These are phyloP conservation scores for Ogataea paradorogensis DNA, from an alignment of 805 yeast species.

Conservation along the genomic window DNA sequence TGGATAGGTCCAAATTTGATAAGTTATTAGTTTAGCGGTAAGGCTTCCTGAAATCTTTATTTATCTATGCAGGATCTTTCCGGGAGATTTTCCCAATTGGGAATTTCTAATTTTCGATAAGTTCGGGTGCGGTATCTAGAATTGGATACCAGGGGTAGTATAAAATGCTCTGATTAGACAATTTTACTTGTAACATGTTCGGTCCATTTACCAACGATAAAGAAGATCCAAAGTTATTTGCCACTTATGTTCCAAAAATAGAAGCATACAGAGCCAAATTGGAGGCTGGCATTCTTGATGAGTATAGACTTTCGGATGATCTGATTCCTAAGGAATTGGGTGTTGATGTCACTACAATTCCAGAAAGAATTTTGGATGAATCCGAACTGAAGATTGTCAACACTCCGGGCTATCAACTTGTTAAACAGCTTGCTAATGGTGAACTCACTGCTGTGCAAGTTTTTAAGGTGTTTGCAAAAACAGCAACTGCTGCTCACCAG, in stretches of 20 bases:
- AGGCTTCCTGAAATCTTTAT: no score
- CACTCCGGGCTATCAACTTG: constrained; percentile 34
- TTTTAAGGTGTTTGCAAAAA: constrained; percentile 44
- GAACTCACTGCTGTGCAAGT: constrained; percentile 41
- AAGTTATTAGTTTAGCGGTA: not conserved
- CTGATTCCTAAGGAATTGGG: constrained; percentile 19
- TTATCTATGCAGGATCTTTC: not conserved
- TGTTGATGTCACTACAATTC: constrained; percentile 26
- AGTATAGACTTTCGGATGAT: constrained; percentile 23
- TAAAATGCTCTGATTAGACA: not conserved
- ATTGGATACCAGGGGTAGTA: not conserved
- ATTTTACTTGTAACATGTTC: not conserved
- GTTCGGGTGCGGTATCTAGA: not conserved
- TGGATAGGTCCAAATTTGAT: constrained; percentile 2
- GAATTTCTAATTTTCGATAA: not conserved
- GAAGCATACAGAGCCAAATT: constrained; percentile 30
- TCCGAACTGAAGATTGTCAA: constrained; percentile 43
- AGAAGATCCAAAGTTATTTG: constrained; percentile 22
- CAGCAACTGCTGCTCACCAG: constrained; percentile 49
- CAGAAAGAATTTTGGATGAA: constrained; percentile 32
- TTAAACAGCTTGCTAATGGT: constrained; percentile 37
- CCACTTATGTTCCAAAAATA: constrained; percentile 34
- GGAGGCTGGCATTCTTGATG: constrained; percentile 27
- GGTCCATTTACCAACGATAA: constrained; percentile 19
- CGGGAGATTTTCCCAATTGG: not conserved